Conservation (phyloP, 306 rosid species). For the Casuarina equisetifolia region DNA sequence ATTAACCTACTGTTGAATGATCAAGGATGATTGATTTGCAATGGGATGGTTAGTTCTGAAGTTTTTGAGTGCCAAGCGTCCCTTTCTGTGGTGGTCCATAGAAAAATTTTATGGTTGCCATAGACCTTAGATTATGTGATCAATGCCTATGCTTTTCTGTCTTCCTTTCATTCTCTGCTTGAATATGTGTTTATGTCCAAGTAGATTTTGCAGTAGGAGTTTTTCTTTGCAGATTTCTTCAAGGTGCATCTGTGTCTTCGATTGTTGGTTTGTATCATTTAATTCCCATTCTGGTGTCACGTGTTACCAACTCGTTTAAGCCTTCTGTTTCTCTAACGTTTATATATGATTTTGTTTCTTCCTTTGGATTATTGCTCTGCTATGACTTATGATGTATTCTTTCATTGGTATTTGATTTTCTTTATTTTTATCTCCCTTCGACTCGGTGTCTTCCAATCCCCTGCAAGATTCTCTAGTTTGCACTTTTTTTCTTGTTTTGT, state of each 20-base stretch:
- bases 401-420: background rate
- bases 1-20: background rate
- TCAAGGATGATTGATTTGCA: background rate
- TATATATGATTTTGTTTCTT: background rate
- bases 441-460: background rate
- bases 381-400: background rate
- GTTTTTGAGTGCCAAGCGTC: background rate
- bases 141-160: background rate
- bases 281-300: background rate
- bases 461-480: background rate
- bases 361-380: background rate
- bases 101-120: background rate
- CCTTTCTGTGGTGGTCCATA: background rate
- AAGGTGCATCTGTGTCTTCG: background rate
- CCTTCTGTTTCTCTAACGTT: background rate
- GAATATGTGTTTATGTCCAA: background rate
- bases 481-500: background rate
- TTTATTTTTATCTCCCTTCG: background rate
- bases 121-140: background rate
- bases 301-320: background rate
- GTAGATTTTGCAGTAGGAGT: background rate
- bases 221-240: background rate
- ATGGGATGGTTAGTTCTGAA: background rate
- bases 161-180: background rate
- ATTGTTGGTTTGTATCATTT: background rate